These are phyloP conservation scores for Fusarium sp. DNA, from an alignment of 2,329 filamentous ascomycete genomes.

Conservation along the genomic window DNA sequence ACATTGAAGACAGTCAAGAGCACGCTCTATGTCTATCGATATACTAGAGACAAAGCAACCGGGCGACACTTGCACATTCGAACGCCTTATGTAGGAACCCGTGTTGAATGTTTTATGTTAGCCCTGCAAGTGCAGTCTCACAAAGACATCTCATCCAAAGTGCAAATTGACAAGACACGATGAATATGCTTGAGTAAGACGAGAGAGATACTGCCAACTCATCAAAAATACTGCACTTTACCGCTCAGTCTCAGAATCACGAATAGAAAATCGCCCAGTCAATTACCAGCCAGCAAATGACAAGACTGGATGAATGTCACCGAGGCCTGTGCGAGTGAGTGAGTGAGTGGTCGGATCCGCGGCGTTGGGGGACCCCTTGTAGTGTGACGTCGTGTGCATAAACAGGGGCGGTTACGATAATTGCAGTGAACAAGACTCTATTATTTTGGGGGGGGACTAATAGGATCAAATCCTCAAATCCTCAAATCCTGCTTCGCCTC, in stretches of 20 bases:
- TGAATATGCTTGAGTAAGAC: background rate
- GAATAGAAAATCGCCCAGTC: background rate
- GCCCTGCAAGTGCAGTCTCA: background rate
- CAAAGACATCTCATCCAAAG: background rate
- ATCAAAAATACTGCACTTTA: conserved; percentile 11
- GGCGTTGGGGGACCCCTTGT: conserved; percentile 10
- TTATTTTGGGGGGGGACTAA: background rate
- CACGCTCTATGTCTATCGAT: background rate
- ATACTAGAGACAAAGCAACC: background rate
- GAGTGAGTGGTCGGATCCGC: conserved; percentile 11
- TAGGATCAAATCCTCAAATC: background rate
- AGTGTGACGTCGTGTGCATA: conserved; percentile 5
- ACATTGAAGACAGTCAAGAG: background rate
- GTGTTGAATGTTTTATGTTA: background rate
- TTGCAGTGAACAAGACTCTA: background rate
- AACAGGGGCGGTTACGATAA: background rate
- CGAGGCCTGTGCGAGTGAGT: background rate
- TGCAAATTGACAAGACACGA: background rate
- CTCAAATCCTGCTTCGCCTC: background rate
- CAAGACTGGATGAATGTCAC: background rate
- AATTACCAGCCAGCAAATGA: conserved; percentile 8
- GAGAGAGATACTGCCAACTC: conserved; percentile 7
- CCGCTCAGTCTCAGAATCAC: background rate
- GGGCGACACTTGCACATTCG: background rate
- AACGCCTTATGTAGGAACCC: conserved; percentile 8